Evolutionary conservation across 345 rosid species (phyloP).

Genomic region (Euphorbia lathyris): DNA sequence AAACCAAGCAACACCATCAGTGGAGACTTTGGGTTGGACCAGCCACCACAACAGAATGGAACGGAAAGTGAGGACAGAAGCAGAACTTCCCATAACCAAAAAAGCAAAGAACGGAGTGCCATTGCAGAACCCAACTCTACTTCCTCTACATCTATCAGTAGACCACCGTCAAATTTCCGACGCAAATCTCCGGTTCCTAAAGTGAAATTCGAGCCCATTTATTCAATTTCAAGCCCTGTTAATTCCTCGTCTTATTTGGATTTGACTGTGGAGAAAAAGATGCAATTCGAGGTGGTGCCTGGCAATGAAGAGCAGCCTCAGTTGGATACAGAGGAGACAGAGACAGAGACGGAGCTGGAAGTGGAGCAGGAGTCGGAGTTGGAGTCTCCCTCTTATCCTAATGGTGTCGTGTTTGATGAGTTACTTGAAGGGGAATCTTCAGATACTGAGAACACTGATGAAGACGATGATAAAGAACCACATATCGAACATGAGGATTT

Average conservation of each 20-base stretch:
- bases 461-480: conserved; percentile 32
- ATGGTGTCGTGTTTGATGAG: conserved; percentile 25
- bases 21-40: conserved; percentile 34
- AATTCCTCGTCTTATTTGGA: conserved; percentile 31
- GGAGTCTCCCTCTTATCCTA: conserved; percentile 23
- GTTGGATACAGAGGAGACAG: conserved; percentile 26
- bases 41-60: conserved; percentile 27
- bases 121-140: conserved; percentile 35
- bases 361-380: conserved; percentile 26
- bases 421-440: conserved; percentile 31
- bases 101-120: conserved; percentile 17
- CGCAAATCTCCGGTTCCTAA: conserved; percentile 68
- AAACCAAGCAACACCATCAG: conserved; percentile 28
- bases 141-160: conserved; percentile 41
- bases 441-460: conserved; percentile 28
- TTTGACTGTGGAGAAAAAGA: conserved; percentile 38
- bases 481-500: conserved; percentile 34
- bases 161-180: conserved; percentile 78
- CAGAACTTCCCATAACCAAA: conserved; percentile 28
- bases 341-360: conserved; percentile 20
- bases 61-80: conserved; percentile 37
- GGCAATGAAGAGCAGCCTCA: conserved; percentile 33
- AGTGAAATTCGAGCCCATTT: conserved; percentile 46
- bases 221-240: conserved; percentile 39
- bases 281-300: conserved; percentile 30